Evolutionary conservation across 2,329 filamentous ascomycete genomes (phyloP).

Genomic region (Aspergillus sp.): DNA sequence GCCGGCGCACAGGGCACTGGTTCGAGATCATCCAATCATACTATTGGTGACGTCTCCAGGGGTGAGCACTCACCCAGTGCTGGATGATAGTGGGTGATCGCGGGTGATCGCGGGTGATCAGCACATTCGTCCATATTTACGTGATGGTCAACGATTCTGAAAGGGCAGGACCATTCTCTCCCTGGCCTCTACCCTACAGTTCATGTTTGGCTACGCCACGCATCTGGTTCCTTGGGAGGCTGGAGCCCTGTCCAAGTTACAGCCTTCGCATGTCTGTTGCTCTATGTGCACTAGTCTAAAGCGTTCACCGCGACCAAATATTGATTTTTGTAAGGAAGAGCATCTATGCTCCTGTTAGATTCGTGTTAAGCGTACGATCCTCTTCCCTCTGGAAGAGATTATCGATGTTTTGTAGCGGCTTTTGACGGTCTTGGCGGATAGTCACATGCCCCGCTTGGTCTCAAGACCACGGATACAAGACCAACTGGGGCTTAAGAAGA

Average conservation of each 20-base stretch:
- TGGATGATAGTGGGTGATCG: background rate
- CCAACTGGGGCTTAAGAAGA: too few relatives aligned
- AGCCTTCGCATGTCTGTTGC: background rate
- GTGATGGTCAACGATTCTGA: background rate
- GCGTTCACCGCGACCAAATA: background rate
- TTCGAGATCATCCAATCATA: background rate
- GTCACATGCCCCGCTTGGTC: too few relatives aligned
- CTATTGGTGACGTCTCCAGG: background rate
- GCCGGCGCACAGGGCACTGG: background rate
- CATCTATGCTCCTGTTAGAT: too few relatives aligned
- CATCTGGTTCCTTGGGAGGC: background rate
- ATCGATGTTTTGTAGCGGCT: too few relatives aligned
- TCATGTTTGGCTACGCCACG: background rate
- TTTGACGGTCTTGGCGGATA: too few relatives aligned
- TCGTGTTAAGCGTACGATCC: too few relatives aligned
- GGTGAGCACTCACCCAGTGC: background rate
- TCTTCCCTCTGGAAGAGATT: too few relatives aligned
- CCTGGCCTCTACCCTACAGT: background rate
- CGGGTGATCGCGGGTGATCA: too few relatives aligned
- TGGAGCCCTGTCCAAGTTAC: background rate
- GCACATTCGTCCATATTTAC: background rate
- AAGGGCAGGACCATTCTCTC: background rate
- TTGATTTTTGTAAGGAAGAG: background rate
- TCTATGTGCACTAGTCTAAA: background rate
- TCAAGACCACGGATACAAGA: too few relatives aligned